Base-by-base conservation (phyloP, 305 asterid species). In the Plantago lanceolata region DNA sequence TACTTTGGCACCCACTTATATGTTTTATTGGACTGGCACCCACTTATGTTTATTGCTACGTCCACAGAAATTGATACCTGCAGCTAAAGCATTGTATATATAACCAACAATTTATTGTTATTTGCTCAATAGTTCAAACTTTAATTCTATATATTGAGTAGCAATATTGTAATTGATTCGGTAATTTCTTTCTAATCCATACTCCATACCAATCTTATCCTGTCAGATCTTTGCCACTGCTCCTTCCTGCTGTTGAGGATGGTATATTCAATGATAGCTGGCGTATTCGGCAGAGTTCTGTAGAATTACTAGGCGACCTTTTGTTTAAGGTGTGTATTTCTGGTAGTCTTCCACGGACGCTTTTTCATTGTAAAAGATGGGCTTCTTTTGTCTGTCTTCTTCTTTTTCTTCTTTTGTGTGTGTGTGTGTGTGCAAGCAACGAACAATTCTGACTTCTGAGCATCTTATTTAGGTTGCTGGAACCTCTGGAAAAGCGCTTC, bases 271-370 rank as follows among this genome's bases (percentile, higher is more conserved):
- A 90, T 82, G 99, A 94, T 77, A 94, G 68, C 69, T 94, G 99
- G 99, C 97, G 99, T 69, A 90, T 94, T 73, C 84, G 99, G 73
- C 99, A 94, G 83, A 94, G 99, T 80, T 94, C 99, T 72, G 99
- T 94, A 75, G 99, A 94, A 65, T 80, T 94, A 75, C 74, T 94
- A 74, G 99, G 99, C 24, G 99, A 94, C 76, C 99, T 94, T 72
- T 79, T 94, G 73, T 94, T 94, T 73, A 94, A 94, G 96, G 99
- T 94, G 66, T 35, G 74, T 66, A 20, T 61, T 24, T 62, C 59
- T 68, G 37, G 9, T 66, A 29, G 47, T 33, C 65, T 59, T 18
- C 40, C 65, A 20, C n/a, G 33, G 51, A 64, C 52, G 66, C 54
- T 48, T 43, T 50, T 69, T 70, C 52, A 20, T 64, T 52, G 19